Percentiles rank a stretch among this genome's conserved stretches.
These are phyloP conservation scores for Pichia inconspicua DNA, from an alignment of 1,139 yeast species.

Conservation along the genomic window DNA sequence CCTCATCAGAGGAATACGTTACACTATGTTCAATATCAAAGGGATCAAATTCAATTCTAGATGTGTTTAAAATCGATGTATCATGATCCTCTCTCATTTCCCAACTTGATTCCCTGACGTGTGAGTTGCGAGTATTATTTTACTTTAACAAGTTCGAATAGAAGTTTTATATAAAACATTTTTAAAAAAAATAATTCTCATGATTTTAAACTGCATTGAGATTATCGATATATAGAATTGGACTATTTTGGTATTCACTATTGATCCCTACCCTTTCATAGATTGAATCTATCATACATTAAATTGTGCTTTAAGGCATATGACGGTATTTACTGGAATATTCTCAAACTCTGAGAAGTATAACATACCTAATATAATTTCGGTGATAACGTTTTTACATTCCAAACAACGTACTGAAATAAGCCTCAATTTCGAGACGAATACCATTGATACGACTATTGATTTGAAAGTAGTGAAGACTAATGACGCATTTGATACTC, in stretches of 20 bases:
- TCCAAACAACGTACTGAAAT: constrained; percentile 5
- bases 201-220: no score
- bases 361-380: background rate
- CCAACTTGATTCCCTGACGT: no score
- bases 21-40: constrained; percentile 13
- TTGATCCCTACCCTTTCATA: no score
- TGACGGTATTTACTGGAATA: background rate
- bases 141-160: no score
- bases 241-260: no score
- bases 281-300: background rate
- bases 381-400: constrained; percentile 2
- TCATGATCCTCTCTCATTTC: no score
- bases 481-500: background rate
- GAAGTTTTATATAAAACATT: no score
- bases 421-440: background rate
- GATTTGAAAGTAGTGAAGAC: background rate
- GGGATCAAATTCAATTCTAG: constrained; percentile 5
- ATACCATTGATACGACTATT: background rate
- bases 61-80: no score
- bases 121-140: no score
- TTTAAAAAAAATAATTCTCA: no score
- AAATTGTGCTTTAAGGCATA: no score
- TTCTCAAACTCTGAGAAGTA: background rate
- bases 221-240: no score
- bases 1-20: constrained; percentile 16